Evolutionary conservation across 139 green algal genomes (phyloP), one percentile per base, ranked within the genome.

Genomic region (Tetraselmis striata): DNA sequence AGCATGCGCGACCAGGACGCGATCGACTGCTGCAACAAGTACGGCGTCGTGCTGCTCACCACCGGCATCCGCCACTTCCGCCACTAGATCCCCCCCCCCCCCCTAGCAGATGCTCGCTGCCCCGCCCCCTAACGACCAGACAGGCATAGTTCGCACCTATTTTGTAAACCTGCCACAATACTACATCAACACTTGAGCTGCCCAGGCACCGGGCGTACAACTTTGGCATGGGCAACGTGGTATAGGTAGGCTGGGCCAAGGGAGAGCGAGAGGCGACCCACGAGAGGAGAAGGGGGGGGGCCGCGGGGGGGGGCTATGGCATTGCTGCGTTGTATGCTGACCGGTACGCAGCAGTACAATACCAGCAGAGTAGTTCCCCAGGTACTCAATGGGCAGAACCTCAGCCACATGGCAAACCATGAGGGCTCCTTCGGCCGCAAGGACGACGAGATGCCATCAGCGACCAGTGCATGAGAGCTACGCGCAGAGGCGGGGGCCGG

Each of bases 21-120:
- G 2, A 83, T 99, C 18, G 96, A 98, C 78, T 98, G 93, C 88
- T 99, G 96, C 91, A 97, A 99, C 90, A 97, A 99, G 90, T 99
- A 99, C 81, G 94, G 93, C 25, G 97, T 99, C 28, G 94, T 90
- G 30, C 91, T 99, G 59, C 74, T 99, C 24, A 97, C 93, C 59
- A 99, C 96, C 0, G 92, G 93, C 77, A 88, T 97, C 25, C 87
- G 97, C 27, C 97, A 99, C 87, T 99, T 99, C 92, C 95, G 92
- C 82, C 97, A 99, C 86, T 99, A 67, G 18, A 18, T 67, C 5
- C 45, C 45, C 5, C 45, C 5, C 18, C 45, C 11, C 45, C 18
- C 45, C 45, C 45, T 67, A 67, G 45, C 45, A 67, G 45, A 67
- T 5, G 18, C 11, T 18, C 45, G 45, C 45, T 67, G 45, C 45